Base-by-base conservation (phyloP, 2,329 filamentous ascomycete genomes). In the Coleophoma crateriformis region DNA sequence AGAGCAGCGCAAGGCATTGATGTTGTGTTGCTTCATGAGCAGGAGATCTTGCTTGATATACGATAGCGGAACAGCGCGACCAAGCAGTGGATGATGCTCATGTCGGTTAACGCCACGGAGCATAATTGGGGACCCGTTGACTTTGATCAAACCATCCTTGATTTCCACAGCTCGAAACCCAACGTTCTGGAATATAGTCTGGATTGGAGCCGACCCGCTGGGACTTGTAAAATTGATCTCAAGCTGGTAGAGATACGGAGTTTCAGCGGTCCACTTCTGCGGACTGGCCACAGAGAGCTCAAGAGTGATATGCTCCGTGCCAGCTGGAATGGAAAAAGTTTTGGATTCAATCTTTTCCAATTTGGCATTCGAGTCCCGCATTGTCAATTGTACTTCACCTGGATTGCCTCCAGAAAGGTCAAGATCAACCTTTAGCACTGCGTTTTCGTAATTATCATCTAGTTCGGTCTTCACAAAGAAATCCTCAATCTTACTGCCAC, bases 21-120 rank as follows among this genome's bases (percentile, higher is more conserved):
- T 75, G 58, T 88, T 88, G 69, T 86, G 77, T 7, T 67, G 70
- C 64, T 88, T 88, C 84, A 88, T 88, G 3, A 82, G 68, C 2
- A 83, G 58, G 1, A 88, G 69, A 55, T 88, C 85, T 13, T 71
- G 65, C 54, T 76, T 75, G 60, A 86, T 77, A 50, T 78, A 85
- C 0, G 75, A 71, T 13, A 71, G 63, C 0, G 76, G 75, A 1
- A 80, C 74, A 3, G 75, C 68, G 7, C 77, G 72, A 4, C 77
- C 77, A 19, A 69, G 68, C 49, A 65, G 60, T 0, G 82, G 82
- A 58, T 88, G 84, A 58, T 89, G 84, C 50, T 89, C 85, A 58
- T 88, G 85, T 14, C 84, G 71, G 62, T 88, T 88, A 14, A 81
- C 79, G 14, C 84, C 85, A 27, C 79, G 75, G 54, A 88, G 72